phyloP scores from a whole-genome alignment of 805 yeast genomes.

The Ogataea nakhonphanomensis region DNA sequence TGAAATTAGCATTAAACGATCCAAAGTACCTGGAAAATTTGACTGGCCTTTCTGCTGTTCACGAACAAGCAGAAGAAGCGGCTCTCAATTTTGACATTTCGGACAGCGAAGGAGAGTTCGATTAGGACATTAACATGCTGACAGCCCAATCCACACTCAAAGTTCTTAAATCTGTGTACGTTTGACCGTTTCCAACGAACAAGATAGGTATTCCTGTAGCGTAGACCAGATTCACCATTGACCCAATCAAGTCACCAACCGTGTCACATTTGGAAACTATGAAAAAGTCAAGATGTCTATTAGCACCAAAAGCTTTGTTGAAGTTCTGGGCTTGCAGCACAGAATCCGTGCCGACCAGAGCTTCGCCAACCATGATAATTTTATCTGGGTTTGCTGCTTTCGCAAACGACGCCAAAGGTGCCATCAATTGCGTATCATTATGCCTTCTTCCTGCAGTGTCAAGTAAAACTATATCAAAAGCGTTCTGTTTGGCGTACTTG shows the following conservation, averaged over 20 bases:
- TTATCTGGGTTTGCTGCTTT: constrained; percentile 94
- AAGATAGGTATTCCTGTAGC: constrained; percentile 93
- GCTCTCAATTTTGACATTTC: constrained; percentile 37
- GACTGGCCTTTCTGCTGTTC: constrained; percentile 76
- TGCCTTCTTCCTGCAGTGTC: constrained; percentile 99
- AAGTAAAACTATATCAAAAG: constrained; percentile 82
- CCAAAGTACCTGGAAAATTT: constrained; percentile 66
- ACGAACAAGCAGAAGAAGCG: constrained; percentile 61
- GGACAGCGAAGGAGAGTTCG: constrained; percentile 37
- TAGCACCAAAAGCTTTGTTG: constrained; percentile 87
- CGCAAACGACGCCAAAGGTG: constrained; percentile 91
- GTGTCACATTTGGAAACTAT: constrained; percentile 94
- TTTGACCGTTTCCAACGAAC: constrained; percentile 96
- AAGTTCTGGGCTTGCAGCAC: constrained; percentile 93
- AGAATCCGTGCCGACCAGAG: constrained; percentile 94
- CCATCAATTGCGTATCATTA: constrained; percentile 91
- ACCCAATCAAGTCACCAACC: constrained; percentile 93
- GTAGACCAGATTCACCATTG: constrained; percentile 96
- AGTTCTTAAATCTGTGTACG: constrained; percentile 89
- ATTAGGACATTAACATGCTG: constrained; percentile 65
- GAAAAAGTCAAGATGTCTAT: constrained; percentile 80
- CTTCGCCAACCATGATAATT: constrained; percentile 98
- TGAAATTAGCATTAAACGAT: constrained; percentile 64
- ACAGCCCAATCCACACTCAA: constrained; percentile 93
- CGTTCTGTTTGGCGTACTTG: constrained; percentile 63